Evolutionary conservation across 331 rosid genomes (phyloP).

Genomic region (Rosa hybrid): DNA sequence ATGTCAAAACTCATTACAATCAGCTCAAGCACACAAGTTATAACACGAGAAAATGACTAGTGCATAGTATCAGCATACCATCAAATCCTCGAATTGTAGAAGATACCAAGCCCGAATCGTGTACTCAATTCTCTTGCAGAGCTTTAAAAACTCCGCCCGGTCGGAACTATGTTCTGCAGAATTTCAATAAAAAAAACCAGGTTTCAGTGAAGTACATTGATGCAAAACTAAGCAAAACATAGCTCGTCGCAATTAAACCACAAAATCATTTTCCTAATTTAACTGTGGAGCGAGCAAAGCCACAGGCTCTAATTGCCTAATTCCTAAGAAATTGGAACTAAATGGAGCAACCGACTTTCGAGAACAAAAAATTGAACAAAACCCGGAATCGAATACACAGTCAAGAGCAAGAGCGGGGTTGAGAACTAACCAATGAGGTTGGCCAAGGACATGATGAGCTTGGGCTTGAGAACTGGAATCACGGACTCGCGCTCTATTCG

Average conservation of each 20-base stretch:
- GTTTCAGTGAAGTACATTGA: not conserved
- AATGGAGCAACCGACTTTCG: too few species aligned
- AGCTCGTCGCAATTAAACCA: too few species aligned
- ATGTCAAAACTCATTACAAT: not conserved
- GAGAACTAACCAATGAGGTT: constrained; percentile 26
- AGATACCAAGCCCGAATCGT: constrained; percentile 46
- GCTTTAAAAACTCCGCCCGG: constrained; percentile 38
- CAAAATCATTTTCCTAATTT: too few species aligned
- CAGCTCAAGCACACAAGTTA: not conserved
- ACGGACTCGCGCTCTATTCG: constrained; percentile 45
- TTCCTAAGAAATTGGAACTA: too few species aligned
- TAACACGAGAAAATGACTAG: not conserved
- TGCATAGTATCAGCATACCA: constrained; percentile 19
- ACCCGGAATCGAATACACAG: too few species aligned
- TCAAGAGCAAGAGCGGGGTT: too few species aligned
- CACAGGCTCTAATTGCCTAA: too few species aligned
- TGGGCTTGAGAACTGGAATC: constrained; percentile 40
- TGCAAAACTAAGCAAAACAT: not conserved
- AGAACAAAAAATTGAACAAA: too few species aligned
- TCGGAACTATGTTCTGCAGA: constrained; percentile 27
- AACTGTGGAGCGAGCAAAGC: too few species aligned
- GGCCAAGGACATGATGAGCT: constrained; percentile 36
- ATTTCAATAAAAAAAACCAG: not conserved
- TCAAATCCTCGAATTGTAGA: constrained; percentile 44
- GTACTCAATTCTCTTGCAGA: constrained; percentile 47